Base-by-base conservation (phyloP, 768 basidiomycete species). In the Leucocoprinus sp. region DNA sequence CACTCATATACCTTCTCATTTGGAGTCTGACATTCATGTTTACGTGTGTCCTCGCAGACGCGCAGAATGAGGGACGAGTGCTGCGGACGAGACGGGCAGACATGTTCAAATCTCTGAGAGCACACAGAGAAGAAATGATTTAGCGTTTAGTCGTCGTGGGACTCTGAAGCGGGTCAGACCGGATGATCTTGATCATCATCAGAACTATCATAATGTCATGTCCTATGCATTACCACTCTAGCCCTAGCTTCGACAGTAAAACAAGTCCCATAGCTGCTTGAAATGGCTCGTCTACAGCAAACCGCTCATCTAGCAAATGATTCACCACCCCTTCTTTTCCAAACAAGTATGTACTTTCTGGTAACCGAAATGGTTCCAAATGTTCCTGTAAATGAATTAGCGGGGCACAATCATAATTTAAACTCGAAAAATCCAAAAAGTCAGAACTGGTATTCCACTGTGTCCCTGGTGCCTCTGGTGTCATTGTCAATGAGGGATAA, bases 221-320 rank as follows among this genome's bases (percentile, higher is more conserved):
- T 21, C 17, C 21, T 50, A 15, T 47, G 37, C 29, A 26, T 41
- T 50, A 57, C 65, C 66, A 67, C 18, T 52, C 14, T 36, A 67
- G 50, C 4, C 71, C 71, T 42, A 68, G 60, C 43, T 62, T 60
- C 12, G 67, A 64, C 45, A 69, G 55, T 37, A 69, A 62, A 5
- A 69, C 63, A 23, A 74, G 55, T 17, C 70, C 70, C 70, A 75
- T 73, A 7, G 73, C 66, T n/a, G 68, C 70, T 46, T 66, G 64
- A 49, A 75, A 73, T 17, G 71, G 67, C 45, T 68, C 68, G 17
- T 56, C 55, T 26, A 45, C 48, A 4, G 56, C 59, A 31, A 72
- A 53, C 8, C 53, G 55, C 26, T 64, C 61, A 46, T 68, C 62
- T 6, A 69, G 53, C 46, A 71, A 52, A 18, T 57, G 57, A 19